These are phyloP conservation scores for Yarrowia porcina DNA, from an alignment of 805 yeast genomes.

Conservation along the genomic window DNA sequence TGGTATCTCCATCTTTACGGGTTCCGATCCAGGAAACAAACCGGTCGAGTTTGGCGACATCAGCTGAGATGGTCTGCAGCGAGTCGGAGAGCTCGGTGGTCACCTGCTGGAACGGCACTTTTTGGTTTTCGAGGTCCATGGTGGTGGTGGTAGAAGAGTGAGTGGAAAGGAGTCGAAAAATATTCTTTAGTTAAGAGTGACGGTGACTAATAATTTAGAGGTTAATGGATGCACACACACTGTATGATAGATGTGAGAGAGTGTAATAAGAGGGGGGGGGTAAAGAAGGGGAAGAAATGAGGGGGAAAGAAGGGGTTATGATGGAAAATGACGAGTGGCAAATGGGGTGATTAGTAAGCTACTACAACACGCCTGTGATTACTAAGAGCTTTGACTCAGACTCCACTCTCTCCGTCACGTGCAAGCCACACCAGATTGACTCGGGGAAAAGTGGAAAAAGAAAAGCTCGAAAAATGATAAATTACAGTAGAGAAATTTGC, in stretches of 20 bases:
- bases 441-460: too few species aligned
- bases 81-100: slow-evolving; percentile 7
- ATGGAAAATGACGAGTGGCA: too few species aligned
- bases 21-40: slow-evolving; percentile 25
- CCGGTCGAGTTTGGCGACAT: slow-evolving; percentile 22
- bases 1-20: slow-evolving; percentile 22
- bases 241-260: neutral
- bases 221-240: too few species aligned
- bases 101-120: slow-evolving; percentile 14
- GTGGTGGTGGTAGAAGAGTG: neutral
- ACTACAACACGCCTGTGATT: too few species aligned
- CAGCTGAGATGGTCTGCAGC: slow-evolving; percentile 8
- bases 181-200: neutral
- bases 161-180: too few species aligned
- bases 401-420: too few species aligned
- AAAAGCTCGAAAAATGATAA: too few species aligned
- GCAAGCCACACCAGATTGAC: too few species aligned
- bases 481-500: too few species aligned
- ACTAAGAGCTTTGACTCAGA: too few species aligned
- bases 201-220: slow-evolving; percentile 7
- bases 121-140: slow-evolving; percentile 20
- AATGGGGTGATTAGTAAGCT: too few species aligned
- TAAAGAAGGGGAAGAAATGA: neutral
- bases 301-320: neutral
- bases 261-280: neutral